Percentiles rank a stretch among this genome's conserved stretches.
These are phyloP conservation scores for Blastobotrys americana DNA, from an alignment of 805 yeast species.

Conservation along the genomic window DNA sequence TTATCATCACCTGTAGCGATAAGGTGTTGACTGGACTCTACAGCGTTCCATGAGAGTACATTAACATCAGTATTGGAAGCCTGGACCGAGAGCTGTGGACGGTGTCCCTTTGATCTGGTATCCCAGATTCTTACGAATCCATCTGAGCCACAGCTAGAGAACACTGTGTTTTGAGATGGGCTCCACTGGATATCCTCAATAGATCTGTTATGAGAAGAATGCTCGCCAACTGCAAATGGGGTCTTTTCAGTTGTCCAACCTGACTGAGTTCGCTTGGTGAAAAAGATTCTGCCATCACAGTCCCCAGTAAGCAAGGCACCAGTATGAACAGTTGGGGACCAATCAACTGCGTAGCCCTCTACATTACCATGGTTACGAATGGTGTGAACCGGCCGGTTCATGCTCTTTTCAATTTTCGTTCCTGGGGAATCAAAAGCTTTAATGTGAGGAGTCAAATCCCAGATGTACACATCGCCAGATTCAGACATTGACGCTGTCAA, in stretches of 20 bases:
- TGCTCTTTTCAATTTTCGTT: conserved; percentile 62
- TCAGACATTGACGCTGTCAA: conserved; percentile 85
- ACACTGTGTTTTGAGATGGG: conserved; percentile 82
- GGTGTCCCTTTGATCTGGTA: conserved; percentile 84
- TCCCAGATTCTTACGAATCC: conserved; percentile 95
- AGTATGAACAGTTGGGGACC: conserved; percentile 80
- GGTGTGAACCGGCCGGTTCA: conserved; percentile 77
- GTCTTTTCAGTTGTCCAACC: conserved; percentile 80
- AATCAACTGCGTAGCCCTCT: conserved; percentile 96
- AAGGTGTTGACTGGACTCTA: conserved; percentile 58
- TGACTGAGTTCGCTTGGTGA: conserved; percentile 68
- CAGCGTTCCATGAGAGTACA: conserved; percentile 91
- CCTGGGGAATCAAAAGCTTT: conserved; percentile 89
- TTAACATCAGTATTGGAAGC: conserved; percentile 84
- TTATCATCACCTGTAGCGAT: conserved; percentile 96
- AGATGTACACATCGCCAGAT: conserved; percentile 80
- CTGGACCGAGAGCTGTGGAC: conserved; percentile 76
- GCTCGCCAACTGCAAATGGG: conserved; percentile 55
- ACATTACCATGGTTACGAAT: conserved; percentile 80
- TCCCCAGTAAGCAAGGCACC: conserved; percentile 89
- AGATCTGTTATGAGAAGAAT: conserved; percentile 45
- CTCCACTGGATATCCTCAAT: conserved; percentile 98
- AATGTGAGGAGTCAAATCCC: conserved; percentile 71
- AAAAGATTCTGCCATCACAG: conserved; percentile 70
- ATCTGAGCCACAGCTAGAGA: conserved; percentile 91